These are phyloP conservation scores for Pseudocohnilembus persalinus DNA, from an alignment of 169 alveolate genomes.

Conservation along the genomic window DNA sequence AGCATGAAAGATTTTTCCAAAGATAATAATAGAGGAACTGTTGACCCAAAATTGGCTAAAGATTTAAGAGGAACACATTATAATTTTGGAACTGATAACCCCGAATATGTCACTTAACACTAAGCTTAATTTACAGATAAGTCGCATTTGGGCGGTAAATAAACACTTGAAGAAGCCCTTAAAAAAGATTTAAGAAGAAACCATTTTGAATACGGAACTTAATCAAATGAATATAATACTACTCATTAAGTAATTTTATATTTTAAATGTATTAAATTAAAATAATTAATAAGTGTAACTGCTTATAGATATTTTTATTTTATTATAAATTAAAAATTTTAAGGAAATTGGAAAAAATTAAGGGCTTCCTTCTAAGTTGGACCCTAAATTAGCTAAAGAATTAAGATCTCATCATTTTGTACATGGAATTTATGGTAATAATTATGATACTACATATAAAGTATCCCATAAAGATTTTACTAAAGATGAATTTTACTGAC, in stretches of 20 bases:
- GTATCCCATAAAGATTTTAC: neutral
- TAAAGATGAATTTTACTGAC: neutral
- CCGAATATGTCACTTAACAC: slow-evolving; percentile 9
- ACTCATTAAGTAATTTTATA: neutral
- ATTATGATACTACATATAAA: slow-evolving; percentile 36
- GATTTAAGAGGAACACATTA: slow-evolving; percentile 48
- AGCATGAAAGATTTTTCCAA: neutral
- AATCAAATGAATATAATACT: neutral
- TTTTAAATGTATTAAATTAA: slow-evolving; percentile 1
- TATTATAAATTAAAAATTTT: neutral
- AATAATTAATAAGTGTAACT: neutral
- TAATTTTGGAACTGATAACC: slow-evolving; percentile 29
- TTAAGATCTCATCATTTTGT: slow-evolving; percentile 44
- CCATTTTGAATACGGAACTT: slow-evolving; percentile 42
- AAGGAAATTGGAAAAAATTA: slow-evolving; percentile 24
- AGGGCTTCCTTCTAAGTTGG: slow-evolving; percentile 31
- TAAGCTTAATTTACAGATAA: slow-evolving; percentile 16
- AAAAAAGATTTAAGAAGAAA: slow-evolving; percentile 37
- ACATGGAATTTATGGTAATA: slow-evolving; percentile 13
- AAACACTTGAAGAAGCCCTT: slow-evolving; percentile 25
- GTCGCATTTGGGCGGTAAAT: slow-evolving; percentile 1
- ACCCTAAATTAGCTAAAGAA: slow-evolving; percentile 37
- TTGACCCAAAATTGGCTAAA: slow-evolving; percentile 10
- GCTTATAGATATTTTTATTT: neutral
- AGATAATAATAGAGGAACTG: neutral